These are phyloP conservation scores for Lipomyces chichibuensis DNA, from an alignment of 805 yeast species.

Conservation along the genomic window DNA sequence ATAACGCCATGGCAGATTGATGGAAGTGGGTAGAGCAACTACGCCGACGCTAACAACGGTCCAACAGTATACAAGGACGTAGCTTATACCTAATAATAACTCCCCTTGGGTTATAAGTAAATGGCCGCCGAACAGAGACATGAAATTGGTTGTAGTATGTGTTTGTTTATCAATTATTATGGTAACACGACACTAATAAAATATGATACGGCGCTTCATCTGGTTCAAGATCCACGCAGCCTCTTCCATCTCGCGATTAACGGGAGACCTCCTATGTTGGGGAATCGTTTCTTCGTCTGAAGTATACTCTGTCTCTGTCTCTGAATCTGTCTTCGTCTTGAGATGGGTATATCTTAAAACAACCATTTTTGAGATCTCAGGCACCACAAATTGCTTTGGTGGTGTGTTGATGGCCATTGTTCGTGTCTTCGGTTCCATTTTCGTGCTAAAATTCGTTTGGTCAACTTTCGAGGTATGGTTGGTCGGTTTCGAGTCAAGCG, in stretches of 20 bases:
- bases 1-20: not conserved
- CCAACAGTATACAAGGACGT: not conserved
- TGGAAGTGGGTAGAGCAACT: not conserved
- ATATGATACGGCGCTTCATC: not conserved
- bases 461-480: not conserved
- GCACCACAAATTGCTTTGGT: not conserved
- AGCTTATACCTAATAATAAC: not conserved
- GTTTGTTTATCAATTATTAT: not conserved
- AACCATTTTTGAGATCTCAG: not conserved
- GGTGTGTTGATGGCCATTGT: not conserved
- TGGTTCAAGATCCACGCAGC: slow-evolving; percentile 1
- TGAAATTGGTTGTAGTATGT: no score
- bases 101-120: no score
- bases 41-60: not conserved
- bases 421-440: not conserved
- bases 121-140: no score
- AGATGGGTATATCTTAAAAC: not conserved
- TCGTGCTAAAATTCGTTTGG: not conserved
- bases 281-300: not conserved
- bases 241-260: not conserved
- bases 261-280: not conserved
- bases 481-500: not conserved
- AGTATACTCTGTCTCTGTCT: not conserved
- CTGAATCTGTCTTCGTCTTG: not conserved
- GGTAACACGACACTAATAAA: not conserved